Percentiles rank a stretch among this genome's conserved stretches.
Evolutionary conservation across 495 filamentous ascomycete genomes (phyloP).

Genomic region (Neurospora sp.): DNA sequence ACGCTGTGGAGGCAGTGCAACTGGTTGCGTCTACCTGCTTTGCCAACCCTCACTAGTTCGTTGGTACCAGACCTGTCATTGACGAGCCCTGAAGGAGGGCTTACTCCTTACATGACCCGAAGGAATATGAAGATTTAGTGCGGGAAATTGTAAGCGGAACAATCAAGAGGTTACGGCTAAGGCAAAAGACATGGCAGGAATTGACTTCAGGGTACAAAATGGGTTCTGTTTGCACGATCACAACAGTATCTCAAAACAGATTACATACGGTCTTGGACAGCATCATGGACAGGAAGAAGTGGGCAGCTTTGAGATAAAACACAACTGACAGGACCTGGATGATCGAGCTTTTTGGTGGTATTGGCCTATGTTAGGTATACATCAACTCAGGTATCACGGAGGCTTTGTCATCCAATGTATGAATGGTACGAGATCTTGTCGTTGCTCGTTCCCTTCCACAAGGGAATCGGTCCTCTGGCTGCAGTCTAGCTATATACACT

Average conservation of each 20-base stretch:
- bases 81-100: not conserved
- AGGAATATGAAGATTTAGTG: not conserved
- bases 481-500: not conserved
- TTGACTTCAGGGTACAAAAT: no score
- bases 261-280: no score
- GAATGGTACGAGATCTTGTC: not conserved
- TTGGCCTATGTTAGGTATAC: not conserved
- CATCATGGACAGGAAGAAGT: not conserved
- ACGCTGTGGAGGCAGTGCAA: not conserved
- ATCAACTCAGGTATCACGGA: not conserved
- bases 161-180: no score
- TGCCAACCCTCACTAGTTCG: not conserved
- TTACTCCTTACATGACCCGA: not conserved
- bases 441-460: not conserved
- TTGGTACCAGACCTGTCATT: not conserved
- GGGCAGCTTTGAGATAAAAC: not conserved
- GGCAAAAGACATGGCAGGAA: no score
- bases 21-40: not conserved
- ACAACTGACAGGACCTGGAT: not conserved
- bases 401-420: not conserved
- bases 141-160: no score
- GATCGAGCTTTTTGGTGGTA: not conserved
- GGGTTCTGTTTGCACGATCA: no score
- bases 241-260: no score
- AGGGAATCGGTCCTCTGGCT: not conserved